Base-by-base conservation (phyloP, 495 filamentous ascomycete genomes). In the Paragyromitra xinjiangensis region DNA sequence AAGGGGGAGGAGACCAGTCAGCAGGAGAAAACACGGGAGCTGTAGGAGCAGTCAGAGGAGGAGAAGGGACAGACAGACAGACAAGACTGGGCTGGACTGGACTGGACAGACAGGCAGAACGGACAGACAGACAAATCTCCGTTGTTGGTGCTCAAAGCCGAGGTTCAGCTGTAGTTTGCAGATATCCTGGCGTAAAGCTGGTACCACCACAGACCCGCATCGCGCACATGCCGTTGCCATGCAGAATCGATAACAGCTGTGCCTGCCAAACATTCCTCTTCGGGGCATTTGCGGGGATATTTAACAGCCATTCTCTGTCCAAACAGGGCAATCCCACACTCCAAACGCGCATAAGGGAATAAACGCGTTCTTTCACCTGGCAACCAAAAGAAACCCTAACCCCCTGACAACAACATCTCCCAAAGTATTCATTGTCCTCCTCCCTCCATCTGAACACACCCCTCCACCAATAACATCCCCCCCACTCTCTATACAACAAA, bases 331-430 rank as follows among this genome's bases (percentile, higher is more conserved):
- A 6, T 19, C 12, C 48, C n/a, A 16, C 14, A 1, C 48, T 51
- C 4, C 16, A 6, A 51, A 61, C 61, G 69, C 12, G 61, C 34
- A 45, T 44, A n/a, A 51, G 61, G 19, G 19, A 61, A 59, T 8
- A 48, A 37, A 44, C 55, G 55, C 73, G 50, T 53, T 29, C 65
- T 55, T 45, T 50, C 24, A n/a, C 55, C 14, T 37, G 11, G 24
- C 16, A 26, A n/a, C n/a, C 63, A 3, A 24, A 34, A 64, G 12
- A 56, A 59, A 69, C 22, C 66, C 50, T 29, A 69, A 64, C 48
- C 19, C 19, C 67, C 39, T 26, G 6, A 12, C 24, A 37, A 69
- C 66, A 39, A 61, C 58, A 61, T n/a, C 56, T 56, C 39, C 55
- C 16, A 6, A 34, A 34, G 29, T 34, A 12, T 63, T 24, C 58